These are phyloP conservation scores for Colletotrichum zoysiae DNA, from an alignment of 2,329 filamentous ascomycete genomes.

Conservation along the genomic window DNA sequence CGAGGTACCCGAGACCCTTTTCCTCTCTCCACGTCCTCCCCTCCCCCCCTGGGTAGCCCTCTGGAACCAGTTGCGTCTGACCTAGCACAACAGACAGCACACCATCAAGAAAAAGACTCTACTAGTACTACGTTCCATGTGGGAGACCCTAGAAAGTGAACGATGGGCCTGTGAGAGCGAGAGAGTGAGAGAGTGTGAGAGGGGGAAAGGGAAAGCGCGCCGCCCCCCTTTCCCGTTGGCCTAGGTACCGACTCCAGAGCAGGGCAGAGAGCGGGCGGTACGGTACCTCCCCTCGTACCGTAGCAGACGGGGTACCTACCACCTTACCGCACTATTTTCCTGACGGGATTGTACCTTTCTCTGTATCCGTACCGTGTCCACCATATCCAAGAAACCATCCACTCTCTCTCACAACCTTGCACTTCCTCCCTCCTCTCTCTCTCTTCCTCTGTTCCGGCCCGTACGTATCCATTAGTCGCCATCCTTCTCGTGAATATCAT, in stretches of 20 bases:
- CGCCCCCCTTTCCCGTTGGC: conserved; percentile 16
- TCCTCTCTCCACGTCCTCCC: conserved; percentile 8
- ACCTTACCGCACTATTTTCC: neutral
- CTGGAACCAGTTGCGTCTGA: conserved; percentile 23
- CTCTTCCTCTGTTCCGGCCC: conserved; percentile 22
- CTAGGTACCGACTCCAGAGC: conserved; percentile 7
- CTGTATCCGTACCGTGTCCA: conserved; percentile 37
- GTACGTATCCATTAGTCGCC: conserved; percentile 39
- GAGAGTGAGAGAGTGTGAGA: neutral
- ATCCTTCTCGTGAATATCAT: conserved; percentile 40
- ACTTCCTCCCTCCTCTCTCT: conserved; percentile 24
- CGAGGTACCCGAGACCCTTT: conserved; percentile 23
- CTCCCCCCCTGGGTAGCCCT: neutral
- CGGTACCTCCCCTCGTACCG: conserved; percentile 18
- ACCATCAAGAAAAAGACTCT: conserved; percentile 13
- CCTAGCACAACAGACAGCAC: conserved; percentile 23
- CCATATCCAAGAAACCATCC: conserved; percentile 32
- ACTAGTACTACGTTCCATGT: neutral
- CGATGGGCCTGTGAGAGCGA: neutral
- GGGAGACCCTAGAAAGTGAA: neutral
- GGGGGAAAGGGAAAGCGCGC: neutral
- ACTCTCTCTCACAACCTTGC: conserved; percentile 45
- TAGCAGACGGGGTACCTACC: neutral
- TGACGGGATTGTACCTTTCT: conserved; percentile 10
- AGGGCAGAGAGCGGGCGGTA: neutral